A percentile compares a stretch with the other conserved stretches of the same genome.
Conservation (phyloP, 2,329 filamentous ascomycete genomes). For the Fusarium austroafricanum region DNA sequence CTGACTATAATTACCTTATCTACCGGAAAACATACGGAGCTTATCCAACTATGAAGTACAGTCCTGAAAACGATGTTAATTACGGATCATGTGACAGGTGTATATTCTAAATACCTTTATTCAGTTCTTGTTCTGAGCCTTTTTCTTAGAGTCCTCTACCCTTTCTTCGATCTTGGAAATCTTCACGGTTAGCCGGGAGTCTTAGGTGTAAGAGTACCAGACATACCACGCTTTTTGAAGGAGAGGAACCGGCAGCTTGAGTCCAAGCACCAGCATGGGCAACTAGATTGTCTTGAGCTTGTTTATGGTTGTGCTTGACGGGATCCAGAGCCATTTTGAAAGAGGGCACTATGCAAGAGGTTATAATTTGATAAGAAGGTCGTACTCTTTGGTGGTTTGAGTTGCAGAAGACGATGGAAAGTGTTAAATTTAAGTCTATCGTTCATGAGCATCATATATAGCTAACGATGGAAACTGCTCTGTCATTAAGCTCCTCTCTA, state of each 20-base stretch:
- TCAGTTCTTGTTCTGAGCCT: not conserved
- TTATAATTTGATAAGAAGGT: not conserved
- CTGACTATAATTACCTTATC: too few species aligned
- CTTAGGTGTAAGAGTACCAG: fast-evolving
- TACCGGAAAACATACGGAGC: too few species aligned
- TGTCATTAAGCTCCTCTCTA: not conserved
- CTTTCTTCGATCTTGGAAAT: not conserved
- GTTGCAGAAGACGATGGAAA: too few species aligned
- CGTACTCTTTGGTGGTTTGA: not conserved
- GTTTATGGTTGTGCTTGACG: not conserved
- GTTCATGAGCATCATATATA: not conserved
- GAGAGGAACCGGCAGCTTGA: not conserved
- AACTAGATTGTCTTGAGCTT: not conserved
- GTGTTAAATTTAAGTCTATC: not conserved
- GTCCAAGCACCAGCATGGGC: conserved; percentile 1
- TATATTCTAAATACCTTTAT: too few species aligned
- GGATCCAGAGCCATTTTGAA: conserved; percentile 3
- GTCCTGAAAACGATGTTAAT: too few species aligned
- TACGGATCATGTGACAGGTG: too few species aligned
- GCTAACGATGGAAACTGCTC: fast-evolving
- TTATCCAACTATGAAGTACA: too few species aligned
- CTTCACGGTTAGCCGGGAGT: not conserved
- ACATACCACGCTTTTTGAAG: not conserved
- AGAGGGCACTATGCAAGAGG: not conserved
- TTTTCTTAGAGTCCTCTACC: not conserved